phyloP scores from a whole-genome alignment of 78 protist species.

The slime mould (Dictyostelium discoideum) region dicty_2.7 NC_007089.4:3194001-3194500 shows the following conservation, averaged over 20 bases:
- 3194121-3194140: neutral
- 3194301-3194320: neutral
- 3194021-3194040: no score
- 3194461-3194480: neutral
- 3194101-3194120: no score
- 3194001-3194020: neutral
- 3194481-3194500: neutral
- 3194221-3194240: constrained; percentile 1
- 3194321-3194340: neutral
- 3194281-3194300: neutral
- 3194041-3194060: no score
- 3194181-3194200: constrained; percentile 27
- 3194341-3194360: constrained; percentile 34
- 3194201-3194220: neutral
- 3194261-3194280: neutral
- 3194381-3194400: constrained; percentile 19
- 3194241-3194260: neutral
- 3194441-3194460: constrained; percentile 29
- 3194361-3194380: neutral
- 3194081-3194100: no score
- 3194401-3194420: constrained; percentile 32
- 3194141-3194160: neutral
- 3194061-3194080: no score
- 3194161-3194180: neutral
- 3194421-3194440: neutral